Base-by-base conservation (phyloP, 208 protist species). In the Leishmania gerbilli region DNA sequence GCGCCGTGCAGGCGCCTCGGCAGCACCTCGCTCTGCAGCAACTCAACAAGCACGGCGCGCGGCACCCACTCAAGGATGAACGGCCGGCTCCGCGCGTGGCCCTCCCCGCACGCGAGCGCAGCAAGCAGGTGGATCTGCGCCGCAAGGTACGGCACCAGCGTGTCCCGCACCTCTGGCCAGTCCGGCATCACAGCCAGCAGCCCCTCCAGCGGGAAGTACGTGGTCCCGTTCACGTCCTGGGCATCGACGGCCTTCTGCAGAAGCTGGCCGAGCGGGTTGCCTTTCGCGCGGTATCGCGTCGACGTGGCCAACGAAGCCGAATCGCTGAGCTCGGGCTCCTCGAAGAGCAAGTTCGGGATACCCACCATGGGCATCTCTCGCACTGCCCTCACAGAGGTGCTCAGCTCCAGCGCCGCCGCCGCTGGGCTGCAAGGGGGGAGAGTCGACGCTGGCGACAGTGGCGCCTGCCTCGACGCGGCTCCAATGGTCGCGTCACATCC, bases 141-240 rank as follows among this genome's bases (percentile, higher is more conserved):
- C 3, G 77, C 80, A 27, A 90, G 79, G 80, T 81, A 87, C 3
- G 86, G 86, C 71, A 92, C 71, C 37, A 89, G 81, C 27, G 76
- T 27, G 55, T 92, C 82, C 49, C 81, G 72, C 24, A 89, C 67
- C 49, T 89, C 86, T 0, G 81, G 79, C 81, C 84, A 89, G 72
- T 92, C 81, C 45, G 60, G 55, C 71, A 82, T 72, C 60, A 88
- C 79, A 2, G 67, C 79, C 2, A 58, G 53, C 17, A 90, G 77
- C 2, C 86, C 82, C 58, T 90, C 86, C 27, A 89, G 67, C 24
- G 86, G 85, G 79, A 92, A 83, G 69, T 76, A 86, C 6, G 84
- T 89, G 21, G 82, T 49, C 37, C 80, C 86, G 17, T 56, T 37
- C 19, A 40, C 64, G 64, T 86, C 80, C 68, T 80, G 79, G 2